These are phyloP conservation scores for Podospora pseudopauciseta DNA, from an alignment of 495 filamentous ascomycete genomes.

Conservation along the genomic window DNA sequence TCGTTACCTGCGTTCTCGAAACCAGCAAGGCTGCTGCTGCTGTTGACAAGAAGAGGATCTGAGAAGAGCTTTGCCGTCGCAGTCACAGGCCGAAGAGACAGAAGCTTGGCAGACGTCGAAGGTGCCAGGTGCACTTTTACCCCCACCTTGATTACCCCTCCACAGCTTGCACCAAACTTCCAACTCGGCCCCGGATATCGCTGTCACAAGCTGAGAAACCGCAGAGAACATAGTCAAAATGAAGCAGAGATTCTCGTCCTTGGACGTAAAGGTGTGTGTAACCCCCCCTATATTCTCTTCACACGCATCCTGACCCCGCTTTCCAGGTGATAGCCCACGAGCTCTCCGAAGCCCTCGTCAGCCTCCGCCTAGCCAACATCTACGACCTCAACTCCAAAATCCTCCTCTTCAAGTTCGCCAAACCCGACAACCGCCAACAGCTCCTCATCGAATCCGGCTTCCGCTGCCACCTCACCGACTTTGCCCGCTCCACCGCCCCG, in stretches of 20 bases:
- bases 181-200: background rate
- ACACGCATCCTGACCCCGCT: background rate
- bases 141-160: background rate
- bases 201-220: background rate
- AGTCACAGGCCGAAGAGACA: background rate
- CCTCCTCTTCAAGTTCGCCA: conserved; percentile 88
- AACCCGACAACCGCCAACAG: conserved; percentile 80
- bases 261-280: conserved; percentile 72
- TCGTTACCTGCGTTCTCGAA: background rate
- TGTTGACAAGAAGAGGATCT: background rate
- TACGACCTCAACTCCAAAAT: conserved; percentile 95
- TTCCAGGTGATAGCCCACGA: conserved; percentile 85
- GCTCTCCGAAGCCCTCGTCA: conserved; percentile 68
- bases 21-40: background rate
- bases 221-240: conserved; percentile 48
- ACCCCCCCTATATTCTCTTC: background rate
- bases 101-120: background rate
- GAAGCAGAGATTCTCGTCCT: conserved; percentile 96
- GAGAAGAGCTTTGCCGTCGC: background rate
- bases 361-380: conserved; percentile 82
- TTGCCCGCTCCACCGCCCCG: conserved; percentile 77
- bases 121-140: background rate
- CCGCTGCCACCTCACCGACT: conserved; percentile 88
- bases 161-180: background rate
- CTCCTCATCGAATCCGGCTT: conserved; percentile 92